Evolutionary conservation across 257 asterid species (phyloP).

Genomic region (Solanum chmielewskii): DNA sequence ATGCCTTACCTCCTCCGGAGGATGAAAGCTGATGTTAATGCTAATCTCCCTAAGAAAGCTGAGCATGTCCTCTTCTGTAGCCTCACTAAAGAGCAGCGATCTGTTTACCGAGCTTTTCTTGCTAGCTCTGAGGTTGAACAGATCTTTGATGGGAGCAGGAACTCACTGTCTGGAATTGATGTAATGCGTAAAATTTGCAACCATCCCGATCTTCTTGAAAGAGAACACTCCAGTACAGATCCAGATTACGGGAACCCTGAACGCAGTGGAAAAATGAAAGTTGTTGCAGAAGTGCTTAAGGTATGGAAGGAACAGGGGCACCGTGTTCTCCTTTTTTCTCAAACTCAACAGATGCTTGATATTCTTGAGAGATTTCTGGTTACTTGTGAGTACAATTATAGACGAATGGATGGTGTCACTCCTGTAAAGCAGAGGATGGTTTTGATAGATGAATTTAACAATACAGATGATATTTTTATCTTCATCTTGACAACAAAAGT

Average conservation of each 20-base stretch:
- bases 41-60: constrained; percentile 87
- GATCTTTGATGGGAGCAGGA: constrained; percentile 78
- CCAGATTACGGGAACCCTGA: constrained; percentile 90
- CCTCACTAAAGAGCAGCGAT: constrained; percentile 76
- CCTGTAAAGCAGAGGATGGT: constrained; percentile 89
- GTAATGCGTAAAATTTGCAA: constrained; percentile 97
- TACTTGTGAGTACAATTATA: constrained; percentile 43
- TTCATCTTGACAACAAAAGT: constrained; percentile 91
- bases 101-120: constrained; percentile 90
- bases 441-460: constrained; percentile 86
- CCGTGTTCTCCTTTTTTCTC: constrained; percentile 88
- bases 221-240: constrained; percentile 69
- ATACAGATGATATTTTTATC: constrained; percentile 62
- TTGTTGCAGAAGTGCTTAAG: constrained; percentile 78
- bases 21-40: constrained; percentile 90
- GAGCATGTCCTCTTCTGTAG: constrained; percentile 98
- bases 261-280: constrained; percentile 94
- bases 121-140: constrained; percentile 98
- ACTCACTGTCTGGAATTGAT: constrained; percentile 87
- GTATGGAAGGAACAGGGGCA: constrained; percentile 97
- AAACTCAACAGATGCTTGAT: constrained; percentile 99
- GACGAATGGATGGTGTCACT: constrained; percentile 96
- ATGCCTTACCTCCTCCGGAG: constrained; percentile 99
- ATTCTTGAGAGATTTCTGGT: constrained; percentile 67
- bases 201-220: constrained; percentile 97